These are phyloP conservation scores for Boletus reticuloceps DNA, from an alignment of 768 basidiomycete genomes.

Conservation along the genomic window DNA sequence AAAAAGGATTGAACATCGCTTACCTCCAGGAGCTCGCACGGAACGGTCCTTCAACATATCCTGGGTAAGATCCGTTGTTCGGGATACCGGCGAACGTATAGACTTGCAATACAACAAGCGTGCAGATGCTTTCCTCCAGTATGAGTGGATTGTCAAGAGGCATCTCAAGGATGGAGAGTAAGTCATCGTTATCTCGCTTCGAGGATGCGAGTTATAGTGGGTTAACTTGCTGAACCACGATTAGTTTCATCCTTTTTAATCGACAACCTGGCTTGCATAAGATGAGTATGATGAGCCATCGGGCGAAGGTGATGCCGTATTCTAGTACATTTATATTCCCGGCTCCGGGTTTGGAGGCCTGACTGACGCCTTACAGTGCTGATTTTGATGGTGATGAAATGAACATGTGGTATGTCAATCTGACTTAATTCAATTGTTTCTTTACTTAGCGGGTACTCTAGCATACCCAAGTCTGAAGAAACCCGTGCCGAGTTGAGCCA, in stretches of 20 bases:
- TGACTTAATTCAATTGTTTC: not conserved
- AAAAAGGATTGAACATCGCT: too few species aligned
- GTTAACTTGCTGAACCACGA: conserved; percentile 2
- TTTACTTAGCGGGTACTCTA: conserved; percentile 30
- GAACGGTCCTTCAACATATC: conserved; percentile 92
- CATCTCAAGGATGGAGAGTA: conserved; percentile 98
- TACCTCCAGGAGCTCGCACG: conserved; percentile 62
- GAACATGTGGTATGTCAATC: conserved; percentile 94
- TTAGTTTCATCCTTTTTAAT: conserved; percentile 67
- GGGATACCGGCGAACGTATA: conserved; percentile 96
- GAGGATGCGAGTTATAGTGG: not conserved
- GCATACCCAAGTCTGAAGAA: conserved; percentile 97
- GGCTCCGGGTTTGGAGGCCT: not conserved
- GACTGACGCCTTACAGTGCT: conserved; percentile 86
- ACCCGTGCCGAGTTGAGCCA: conserved; percentile 97
- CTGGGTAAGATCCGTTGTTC: conserved; percentile 96
- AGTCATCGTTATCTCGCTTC: conserved; percentile 47
- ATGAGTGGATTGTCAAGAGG: conserved; percentile 97
- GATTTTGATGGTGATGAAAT: conserved; percentile 99
- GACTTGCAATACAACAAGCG: conserved; percentile 96
- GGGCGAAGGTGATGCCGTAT: conserved; percentile 95
- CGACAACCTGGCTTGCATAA: conserved; percentile 98
- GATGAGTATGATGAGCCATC: conserved; percentile 99
- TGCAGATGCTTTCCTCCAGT: conserved; percentile 92
- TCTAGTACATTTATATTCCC: conserved; percentile 65